These are phyloP conservation scores for Saraca asoca DNA, from an alignment of 331 rosid genomes.

Conservation along the genomic window DNA sequence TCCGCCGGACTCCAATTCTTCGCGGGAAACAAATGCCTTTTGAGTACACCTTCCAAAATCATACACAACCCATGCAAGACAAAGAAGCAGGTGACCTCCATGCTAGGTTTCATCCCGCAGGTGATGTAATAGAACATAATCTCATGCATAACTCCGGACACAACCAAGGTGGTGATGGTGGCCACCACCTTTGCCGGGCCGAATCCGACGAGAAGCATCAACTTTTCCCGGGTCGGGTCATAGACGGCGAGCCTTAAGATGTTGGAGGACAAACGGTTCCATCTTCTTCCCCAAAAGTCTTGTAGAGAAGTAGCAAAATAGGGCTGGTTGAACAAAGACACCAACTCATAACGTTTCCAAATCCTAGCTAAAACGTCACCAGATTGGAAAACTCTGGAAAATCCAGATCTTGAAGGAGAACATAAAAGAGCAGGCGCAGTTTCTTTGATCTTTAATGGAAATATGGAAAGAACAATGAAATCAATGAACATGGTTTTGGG, in stretches of 20 bases:
- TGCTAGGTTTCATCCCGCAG: conserved; percentile 34
- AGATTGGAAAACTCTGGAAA: not conserved
- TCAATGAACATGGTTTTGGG: not conserved
- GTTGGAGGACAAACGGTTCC: conserved; percentile 31
- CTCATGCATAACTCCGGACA: conserved; percentile 36
- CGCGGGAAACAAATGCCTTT: not conserved
- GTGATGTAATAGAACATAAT: conserved; percentile 30
- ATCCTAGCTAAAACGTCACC: not conserved
- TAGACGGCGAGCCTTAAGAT: conserved; percentile 20
- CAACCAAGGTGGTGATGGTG: conserved; percentile 5
- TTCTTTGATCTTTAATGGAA: conserved; percentile 17
- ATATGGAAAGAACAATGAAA: conserved; percentile 7
- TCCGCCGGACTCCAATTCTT: conserved; percentile 16
- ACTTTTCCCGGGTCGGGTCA: conserved; percentile 24
- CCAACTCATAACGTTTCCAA: conserved; percentile 14
- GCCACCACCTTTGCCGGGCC: conserved; percentile 17
- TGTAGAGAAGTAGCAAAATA: conserved; percentile 35
- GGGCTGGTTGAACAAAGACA: conserved; percentile 26
- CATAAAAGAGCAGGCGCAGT: not conserved
- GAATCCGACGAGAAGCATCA: not conserved
- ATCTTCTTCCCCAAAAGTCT: conserved; percentile 42
- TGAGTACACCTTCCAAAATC: conserved; percentile 21
- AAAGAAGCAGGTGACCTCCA: conserved; percentile 36
- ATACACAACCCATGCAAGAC: conserved; percentile 32
- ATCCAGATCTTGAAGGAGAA: no score